phyloP scores from a whole-genome alignment of 768 basidiomycete genomes.

The Tylopilus rubrobrunneus region DNA sequence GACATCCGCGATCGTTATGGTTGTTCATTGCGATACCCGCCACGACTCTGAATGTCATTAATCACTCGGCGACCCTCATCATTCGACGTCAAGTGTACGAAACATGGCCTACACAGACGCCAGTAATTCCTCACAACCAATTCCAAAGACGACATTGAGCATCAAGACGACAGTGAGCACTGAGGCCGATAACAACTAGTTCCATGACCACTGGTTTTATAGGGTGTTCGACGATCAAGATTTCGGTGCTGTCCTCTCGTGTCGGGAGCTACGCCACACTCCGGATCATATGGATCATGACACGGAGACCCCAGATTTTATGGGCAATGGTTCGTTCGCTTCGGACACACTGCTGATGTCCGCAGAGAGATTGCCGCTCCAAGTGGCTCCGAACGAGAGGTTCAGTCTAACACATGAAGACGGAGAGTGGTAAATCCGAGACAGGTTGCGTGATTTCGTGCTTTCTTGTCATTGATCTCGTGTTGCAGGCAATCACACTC shows the following conservation, averaged over 20 bases:
- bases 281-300: not conserved
- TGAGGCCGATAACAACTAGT: not conserved
- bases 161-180: not conserved
- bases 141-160: too few species aligned
- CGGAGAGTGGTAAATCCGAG: not conserved
- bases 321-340: slow-evolving; percentile 4
- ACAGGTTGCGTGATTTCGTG: too few species aligned
- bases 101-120: too few species aligned
- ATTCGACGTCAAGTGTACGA: not conserved
- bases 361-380: too few species aligned
- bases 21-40: not conserved
- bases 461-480: not conserved
- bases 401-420: not conserved
- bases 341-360: not conserved
- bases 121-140: too few species aligned
- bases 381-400: slow-evolving; percentile 5
- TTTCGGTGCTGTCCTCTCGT: not conserved
- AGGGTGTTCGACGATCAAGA: not conserved
- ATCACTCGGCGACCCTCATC: not conserved
- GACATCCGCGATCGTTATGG: not conserved
- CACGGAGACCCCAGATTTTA: not conserved
- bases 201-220: not conserved
- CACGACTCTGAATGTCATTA: not conserved
- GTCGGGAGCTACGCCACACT: slow-evolving; percentile 3
- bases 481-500: not conserved